Conservation (phyloP, 176 grass and related monocot species). For the Eragrostis nindensis region DNA sequence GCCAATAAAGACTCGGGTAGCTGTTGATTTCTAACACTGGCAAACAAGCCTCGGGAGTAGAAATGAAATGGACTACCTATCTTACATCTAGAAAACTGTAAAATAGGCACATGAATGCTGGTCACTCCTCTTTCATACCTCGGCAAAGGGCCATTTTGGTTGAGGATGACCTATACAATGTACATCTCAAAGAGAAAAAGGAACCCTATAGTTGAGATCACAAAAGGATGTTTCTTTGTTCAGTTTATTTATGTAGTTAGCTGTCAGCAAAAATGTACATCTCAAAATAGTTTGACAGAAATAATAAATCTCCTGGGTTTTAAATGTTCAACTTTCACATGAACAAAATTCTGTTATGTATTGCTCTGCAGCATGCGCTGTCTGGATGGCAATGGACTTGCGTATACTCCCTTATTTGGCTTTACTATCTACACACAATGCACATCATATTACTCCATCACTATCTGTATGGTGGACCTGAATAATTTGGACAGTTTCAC, state of each 20-base stretch:
- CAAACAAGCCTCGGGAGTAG: neutral
- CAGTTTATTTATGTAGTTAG: constrained; percentile 37
- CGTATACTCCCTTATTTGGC: neutral
- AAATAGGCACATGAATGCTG: neutral
- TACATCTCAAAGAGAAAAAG: constrained; percentile 13
- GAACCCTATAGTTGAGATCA: neutral
- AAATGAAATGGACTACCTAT: neutral
- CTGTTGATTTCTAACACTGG: constrained; percentile 49
- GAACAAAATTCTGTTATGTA: neutral
- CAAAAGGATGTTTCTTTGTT: constrained; percentile 32
- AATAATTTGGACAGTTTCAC: neutral
- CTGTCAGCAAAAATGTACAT: constrained; percentile 46
- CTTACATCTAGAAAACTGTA: constrained; percentile 11
- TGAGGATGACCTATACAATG: neutral
- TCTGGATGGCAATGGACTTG: neutral
- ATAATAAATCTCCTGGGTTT: constrained; percentile 35
- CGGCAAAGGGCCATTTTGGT: constrained; percentile 8
- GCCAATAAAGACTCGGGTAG: constrained; percentile 74
- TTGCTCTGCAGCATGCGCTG: neutral
- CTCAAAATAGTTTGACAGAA: constrained; percentile 37
- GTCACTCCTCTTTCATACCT: neutral
- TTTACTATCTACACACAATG: neutral
- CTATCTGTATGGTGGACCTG: constrained; percentile 7
- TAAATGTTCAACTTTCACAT: neutral
- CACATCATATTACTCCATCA: constrained; percentile 4